Evolutionary conservation across 192 early-diverging fungal species (phyloP).

Genomic region (Cetraspora pellucida): DNA sequence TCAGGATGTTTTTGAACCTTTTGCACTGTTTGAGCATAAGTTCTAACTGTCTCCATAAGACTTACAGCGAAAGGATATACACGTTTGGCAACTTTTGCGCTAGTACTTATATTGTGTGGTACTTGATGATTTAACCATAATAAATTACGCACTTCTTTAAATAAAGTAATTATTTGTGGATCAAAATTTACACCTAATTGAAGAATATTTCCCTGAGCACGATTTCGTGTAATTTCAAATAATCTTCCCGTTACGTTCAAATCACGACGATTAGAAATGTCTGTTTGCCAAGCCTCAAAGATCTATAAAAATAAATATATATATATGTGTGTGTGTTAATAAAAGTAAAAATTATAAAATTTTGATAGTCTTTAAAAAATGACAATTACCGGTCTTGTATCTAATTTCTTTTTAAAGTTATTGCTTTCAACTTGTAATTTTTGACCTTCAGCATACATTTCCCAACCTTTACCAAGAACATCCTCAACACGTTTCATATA

Average conservation of each 20-base stretch:
- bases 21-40: conserved; percentile 84
- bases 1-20: conserved; percentile 76
- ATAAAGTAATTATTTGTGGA: conserved; percentile 89
- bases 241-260: conserved; percentile 84
- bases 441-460: conserved; percentile 95
- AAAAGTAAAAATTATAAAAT: not conserved
- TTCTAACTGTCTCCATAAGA: conserved; percentile 92
- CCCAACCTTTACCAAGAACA: conserved; percentile 97
- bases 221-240: conserved; percentile 84
- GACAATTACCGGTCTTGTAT: conserved; percentile 65
- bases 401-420: conserved; percentile 92
- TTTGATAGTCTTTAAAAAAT: not conserved
- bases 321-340: not conserved
- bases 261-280: conserved; percentile 79
- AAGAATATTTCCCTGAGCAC: conserved; percentile 69
- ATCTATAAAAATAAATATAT: conserved; percentile 41
- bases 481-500: conserved; percentile 99
- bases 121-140: conserved; percentile 95
- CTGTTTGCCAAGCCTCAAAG: conserved; percentile 89
- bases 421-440: conserved; percentile 85
- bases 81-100: conserved; percentile 93
- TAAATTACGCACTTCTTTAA: conserved; percentile 98
- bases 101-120: conserved; percentile 84
- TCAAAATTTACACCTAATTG: conserved; percentile 95
- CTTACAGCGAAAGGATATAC: conserved; percentile 99